A percentile compares a stretch with the other conserved stretches of the same genome.
phyloP scores from a whole-genome alignment of 805 yeast genomes.

The Saturnispora bothae region DNA sequence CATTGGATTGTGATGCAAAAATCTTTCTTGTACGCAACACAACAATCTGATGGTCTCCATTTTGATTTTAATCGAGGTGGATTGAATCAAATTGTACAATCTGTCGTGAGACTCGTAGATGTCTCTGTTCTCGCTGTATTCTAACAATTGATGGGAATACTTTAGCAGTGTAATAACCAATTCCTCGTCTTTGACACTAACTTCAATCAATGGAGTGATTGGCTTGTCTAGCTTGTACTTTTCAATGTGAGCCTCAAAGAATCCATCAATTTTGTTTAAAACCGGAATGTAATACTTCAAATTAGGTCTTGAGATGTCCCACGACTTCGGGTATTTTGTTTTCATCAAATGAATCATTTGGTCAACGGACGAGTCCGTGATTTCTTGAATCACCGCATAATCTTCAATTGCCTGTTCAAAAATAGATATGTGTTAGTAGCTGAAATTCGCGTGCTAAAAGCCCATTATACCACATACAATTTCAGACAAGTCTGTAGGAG shows the following conservation, averaged over 20 bases:
- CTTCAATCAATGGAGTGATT: constrained; percentile 34
- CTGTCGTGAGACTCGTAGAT: constrained; percentile 59
- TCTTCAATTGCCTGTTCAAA: constrained; percentile 14
- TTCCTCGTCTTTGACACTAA: constrained; percentile 36
- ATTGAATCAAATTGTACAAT: constrained; percentile 45
- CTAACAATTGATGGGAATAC: constrained; percentile 54
- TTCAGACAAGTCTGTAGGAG: constrained; percentile 3
- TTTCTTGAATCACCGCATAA: constrained; percentile 11
- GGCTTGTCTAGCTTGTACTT: constrained; percentile 44
- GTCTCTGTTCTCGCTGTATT: constrained; percentile 56
- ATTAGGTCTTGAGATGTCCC: constrained; percentile 32
- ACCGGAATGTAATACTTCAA: constrained; percentile 69
- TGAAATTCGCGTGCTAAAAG: neutral
- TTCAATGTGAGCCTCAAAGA: constrained; percentile 43
- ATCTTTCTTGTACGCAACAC: constrained; percentile 53
- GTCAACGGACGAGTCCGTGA: constrained; percentile 14
- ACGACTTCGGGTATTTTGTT: constrained; percentile 16
- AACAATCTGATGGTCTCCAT: constrained; percentile 42
- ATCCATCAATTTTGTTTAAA: constrained; percentile 62
- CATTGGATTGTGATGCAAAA: constrained; percentile 34
- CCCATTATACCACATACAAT: constrained; percentile 3
- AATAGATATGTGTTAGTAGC: constrained; percentile 9
- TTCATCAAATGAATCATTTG: constrained; percentile 16
- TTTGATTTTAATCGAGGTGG: constrained; percentile 50
- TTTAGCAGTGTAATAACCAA: constrained; percentile 42